These are phyloP conservation scores for Gamsiella multidivaricata DNA, from an alignment of 192 early-diverging fungal genomes.

Conservation along the genomic window DNA sequence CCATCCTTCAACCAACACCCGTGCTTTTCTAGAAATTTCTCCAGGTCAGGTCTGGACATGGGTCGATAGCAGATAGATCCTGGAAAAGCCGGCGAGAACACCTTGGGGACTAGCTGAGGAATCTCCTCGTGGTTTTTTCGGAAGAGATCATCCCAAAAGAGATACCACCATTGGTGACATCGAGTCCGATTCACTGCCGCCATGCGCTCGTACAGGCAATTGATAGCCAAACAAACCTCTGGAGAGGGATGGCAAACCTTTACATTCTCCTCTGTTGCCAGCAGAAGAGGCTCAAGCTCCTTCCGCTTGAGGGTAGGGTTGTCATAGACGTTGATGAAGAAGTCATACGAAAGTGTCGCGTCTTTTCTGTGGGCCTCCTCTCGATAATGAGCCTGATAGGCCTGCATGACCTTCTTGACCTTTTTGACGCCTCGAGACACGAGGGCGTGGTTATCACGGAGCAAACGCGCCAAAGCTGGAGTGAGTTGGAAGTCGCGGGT, in stretches of 20 bases:
- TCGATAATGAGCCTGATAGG: slow-evolving; percentile 59
- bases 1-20: slow-evolving; percentile 57
- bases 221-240: slow-evolving; percentile 29
- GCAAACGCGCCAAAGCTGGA: slow-evolving; percentile 59
- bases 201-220: slow-evolving; percentile 59
- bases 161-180: slow-evolving; percentile 69
- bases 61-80: slow-evolving; percentile 69
- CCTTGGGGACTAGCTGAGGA: slow-evolving; percentile 55
- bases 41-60: slow-evolving; percentile 61
- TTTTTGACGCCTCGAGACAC: slow-evolving; percentile 56
- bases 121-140: slow-evolving; percentile 65
- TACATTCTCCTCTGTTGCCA: slow-evolving; percentile 51
- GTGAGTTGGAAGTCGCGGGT: slow-evolving; percentile 61
- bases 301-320: slow-evolving; percentile 50
- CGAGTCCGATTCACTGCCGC: slow-evolving; percentile 42
- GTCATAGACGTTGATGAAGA: slow-evolving; percentile 59
- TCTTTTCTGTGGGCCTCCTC: slow-evolving; percentile 65
- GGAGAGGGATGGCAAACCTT: slow-evolving; percentile 29
- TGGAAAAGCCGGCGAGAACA: slow-evolving; percentile 75
- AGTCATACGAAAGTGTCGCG: slow-evolving; percentile 56
- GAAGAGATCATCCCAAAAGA: slow-evolving; percentile 78
- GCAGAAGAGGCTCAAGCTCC: slow-evolving; percentile 41
- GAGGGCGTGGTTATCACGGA: slow-evolving; percentile 66
- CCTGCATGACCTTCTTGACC: slow-evolving; percentile 53
- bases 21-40: slow-evolving; percentile 61